Evolutionary conservation across 129 eudicot species (phyloP).

Genomic region (Centrapalus pauciflorus): DNA sequence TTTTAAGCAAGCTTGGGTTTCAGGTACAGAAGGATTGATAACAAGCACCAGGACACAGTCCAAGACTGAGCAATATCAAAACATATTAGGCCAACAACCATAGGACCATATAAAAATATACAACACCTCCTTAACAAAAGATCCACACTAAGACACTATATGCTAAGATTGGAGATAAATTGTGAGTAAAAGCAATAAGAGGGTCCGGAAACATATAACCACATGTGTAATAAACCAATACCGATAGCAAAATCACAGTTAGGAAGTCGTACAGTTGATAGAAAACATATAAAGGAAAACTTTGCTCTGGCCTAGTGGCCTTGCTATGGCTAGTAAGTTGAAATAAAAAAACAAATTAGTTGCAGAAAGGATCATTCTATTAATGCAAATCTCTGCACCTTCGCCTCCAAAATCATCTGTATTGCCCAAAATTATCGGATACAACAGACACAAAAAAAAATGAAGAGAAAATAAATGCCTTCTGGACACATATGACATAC

Average conservation of each 20-base stretch:
- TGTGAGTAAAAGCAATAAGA: neutral
- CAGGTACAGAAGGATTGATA: neutral
- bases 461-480: neutral
- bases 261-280: neutral
- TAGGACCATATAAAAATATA: neutral
- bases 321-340: neutral
- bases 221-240: neutral
- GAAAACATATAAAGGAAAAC: neutral
- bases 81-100: too few species aligned
- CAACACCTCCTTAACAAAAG: neutral
- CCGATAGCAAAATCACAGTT: neutral
- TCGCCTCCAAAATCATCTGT: neutral
- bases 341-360: neutral
- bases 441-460: neutral
- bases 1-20: neutral
- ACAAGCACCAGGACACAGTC: neutral
- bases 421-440: neutral
- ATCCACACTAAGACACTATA: neutral
- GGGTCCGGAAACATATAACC: neutral
- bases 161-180: neutral
- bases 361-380: neutral
- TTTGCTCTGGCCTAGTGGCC: neutral
- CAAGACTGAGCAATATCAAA: neutral
- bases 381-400: neutral
- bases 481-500: conserved; percentile 25